These are phyloP conservation scores for Termitomyces sp. DNA, from an alignment of 768 basidiomycete species.

Conservation along the genomic window DNA sequence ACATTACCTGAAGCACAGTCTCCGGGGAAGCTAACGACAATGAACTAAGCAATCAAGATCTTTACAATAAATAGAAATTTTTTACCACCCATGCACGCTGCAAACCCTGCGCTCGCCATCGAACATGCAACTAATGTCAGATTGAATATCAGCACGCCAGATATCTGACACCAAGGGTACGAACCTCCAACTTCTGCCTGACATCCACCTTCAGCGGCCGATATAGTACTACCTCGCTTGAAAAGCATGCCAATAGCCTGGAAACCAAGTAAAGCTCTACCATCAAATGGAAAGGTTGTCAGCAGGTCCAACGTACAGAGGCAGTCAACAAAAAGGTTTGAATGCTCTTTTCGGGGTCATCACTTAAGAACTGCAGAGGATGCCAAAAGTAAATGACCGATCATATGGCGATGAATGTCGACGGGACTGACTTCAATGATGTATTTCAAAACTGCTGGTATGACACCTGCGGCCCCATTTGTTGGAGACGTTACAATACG, in stretches of 20 bases:
- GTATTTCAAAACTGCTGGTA: conserved; percentile 90
- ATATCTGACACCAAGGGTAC: conserved; percentile 4
- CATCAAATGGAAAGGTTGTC: neutral
- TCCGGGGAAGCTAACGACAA: conserved; percentile 62
- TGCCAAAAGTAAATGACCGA: neutral
- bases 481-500: conserved; percentile 94
- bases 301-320: conserved; percentile 45
- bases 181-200: conserved; percentile 92
- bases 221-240: conserved; percentile 96
- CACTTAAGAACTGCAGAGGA: conserved; percentile 68
- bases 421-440: conserved; percentile 62
- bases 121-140: conserved; percentile 73
- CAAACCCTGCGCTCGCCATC: conserved; percentile 93
- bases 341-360: conserved; percentile 85
- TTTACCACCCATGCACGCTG: conserved; percentile 88
- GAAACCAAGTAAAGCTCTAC: neutral
- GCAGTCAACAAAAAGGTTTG: conserved; percentile 90
- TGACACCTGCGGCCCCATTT: conserved; percentile 91
- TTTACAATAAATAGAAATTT: neutral
- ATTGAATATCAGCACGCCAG: neutral
- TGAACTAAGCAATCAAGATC: neutral
- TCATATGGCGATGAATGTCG: neutral
- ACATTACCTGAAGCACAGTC: conserved; percentile 69
- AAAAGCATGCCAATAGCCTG: conserved; percentile 93
- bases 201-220: conserved; percentile 93